Base-by-base conservation (phyloP, 306 rosid genomes). In the Mucuna pruriens region DNA sequence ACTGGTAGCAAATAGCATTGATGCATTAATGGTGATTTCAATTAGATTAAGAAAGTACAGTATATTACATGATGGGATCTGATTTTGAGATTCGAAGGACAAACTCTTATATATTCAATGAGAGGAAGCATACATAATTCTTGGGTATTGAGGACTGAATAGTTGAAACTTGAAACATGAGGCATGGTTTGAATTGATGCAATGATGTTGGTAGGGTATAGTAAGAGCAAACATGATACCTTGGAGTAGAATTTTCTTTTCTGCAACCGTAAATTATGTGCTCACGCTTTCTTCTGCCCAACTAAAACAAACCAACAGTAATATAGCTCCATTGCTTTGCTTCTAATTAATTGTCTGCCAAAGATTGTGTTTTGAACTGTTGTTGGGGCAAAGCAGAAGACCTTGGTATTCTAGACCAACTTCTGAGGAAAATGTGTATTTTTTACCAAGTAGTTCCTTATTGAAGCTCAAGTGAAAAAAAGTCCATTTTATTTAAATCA, bases 141-240 rank as follows among this genome's bases (percentile, higher is more conserved):
- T 45, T 33, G 31, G 44, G 72, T 39, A 51, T 38, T 36, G 64
- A 51, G 49, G 42, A 65, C 36, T 36, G 15, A 22, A 45, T 65
- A 34, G 66, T 78, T 66, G 40, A 65, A 77, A 46, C 81, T 78
- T 66, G 40, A 65, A 77, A 46, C 81, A 15, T 64, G 73, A 33
- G 20, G 22, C 55, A 52, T 15, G 67, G 38, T 29, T 54, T 49
- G 16, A 60, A 20, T 46, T 48, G 82, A 76, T 3, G 45, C 65
- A 33, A 20, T 46, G 65, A 29, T 34, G 17, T 6, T 77, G 64
- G 51, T 74, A 7, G 15, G 58, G 9, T 63, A 17, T 45, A 62
- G 71, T 62, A 64, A 36, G 49, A 39, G 52, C 34, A 62, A 45
- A 48, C 17, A 17, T 31, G 38, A 42, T 17, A 26, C 36, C 16